Evolutionary conservation across 345 rosid species (phyloP).

Genomic region (Toxicodendron radicans): DNA sequence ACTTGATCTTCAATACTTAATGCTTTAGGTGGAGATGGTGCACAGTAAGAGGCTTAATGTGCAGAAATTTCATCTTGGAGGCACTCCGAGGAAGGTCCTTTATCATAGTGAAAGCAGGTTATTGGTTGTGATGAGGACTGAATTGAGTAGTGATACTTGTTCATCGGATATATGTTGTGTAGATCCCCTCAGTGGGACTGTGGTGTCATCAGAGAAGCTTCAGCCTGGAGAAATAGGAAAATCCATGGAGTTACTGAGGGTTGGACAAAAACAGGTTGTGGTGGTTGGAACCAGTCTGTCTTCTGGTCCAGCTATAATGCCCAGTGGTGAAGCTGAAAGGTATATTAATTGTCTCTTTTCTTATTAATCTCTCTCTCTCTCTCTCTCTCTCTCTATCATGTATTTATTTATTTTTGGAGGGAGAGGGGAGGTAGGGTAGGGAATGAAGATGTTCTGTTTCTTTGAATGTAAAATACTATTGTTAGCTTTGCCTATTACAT

Average conservation of each 20-base stretch:
- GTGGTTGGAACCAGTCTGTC: conserved; percentile 89
- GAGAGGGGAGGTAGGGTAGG: neutral
- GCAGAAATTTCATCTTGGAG: conserved; percentile 93
- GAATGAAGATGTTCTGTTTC: neutral
- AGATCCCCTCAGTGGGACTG: conserved; percentile 79
- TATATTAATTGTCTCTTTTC: conserved; percentile 25
- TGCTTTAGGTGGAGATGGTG: conserved; percentile 91
- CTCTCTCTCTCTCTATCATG: neutral
- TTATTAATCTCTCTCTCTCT: neutral
- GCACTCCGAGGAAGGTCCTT: conserved; percentile 88
- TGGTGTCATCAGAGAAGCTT: conserved; percentile 68
- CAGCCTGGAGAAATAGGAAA: conserved; percentile 85
- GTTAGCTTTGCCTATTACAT: neutral
- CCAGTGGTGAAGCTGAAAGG: conserved; percentile 99
- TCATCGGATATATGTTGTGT: conserved; percentile 86
- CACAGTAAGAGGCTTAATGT: conserved; percentile 83
- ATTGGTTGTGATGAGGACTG: conserved; percentile 91
- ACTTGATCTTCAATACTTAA: conserved; percentile 12
- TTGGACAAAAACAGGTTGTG: conserved; percentile 79
- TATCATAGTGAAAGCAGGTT: conserved; percentile 89
- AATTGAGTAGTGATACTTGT: conserved; percentile 53
- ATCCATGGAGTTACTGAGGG: conserved; percentile 86
- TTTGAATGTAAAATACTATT: neutral
- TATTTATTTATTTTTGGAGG: too few species aligned
- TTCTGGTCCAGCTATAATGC: conserved; percentile 91